Evolutionary conservation across 2,329 filamentous ascomycete genomes (phyloP).

Genomic region (Xylariaceae sp.): DNA sequence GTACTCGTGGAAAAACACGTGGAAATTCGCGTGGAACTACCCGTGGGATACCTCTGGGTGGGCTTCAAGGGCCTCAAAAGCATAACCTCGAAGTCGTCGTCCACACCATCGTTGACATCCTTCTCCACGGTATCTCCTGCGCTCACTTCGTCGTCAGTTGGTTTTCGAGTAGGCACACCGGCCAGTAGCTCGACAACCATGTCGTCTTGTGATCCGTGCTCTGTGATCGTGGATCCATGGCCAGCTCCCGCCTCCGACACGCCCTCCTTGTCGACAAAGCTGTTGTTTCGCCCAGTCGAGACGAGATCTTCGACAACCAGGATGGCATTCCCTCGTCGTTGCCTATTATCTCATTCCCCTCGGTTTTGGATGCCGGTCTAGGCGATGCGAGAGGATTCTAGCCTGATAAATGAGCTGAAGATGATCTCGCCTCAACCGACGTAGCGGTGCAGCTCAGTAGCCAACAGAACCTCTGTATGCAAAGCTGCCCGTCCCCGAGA

Average conservation of each 20-base stretch:
- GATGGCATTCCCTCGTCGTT: constrained; percentile 28
- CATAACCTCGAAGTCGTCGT: too few species aligned
- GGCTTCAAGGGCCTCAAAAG: constrained; percentile 43
- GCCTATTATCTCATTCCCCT: neutral
- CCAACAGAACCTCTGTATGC: constrained; percentile 45
- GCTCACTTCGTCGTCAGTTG: too few species aligned
- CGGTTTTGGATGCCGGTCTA: constrained; percentile 11
- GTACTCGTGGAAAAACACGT: too few species aligned
- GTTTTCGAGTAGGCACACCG: too few species aligned
- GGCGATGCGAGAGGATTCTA: constrained; percentile 33
- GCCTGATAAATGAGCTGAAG: constrained; percentile 40
- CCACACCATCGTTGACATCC: too few species aligned
- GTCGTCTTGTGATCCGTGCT: too few species aligned
- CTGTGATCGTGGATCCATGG: too few species aligned
- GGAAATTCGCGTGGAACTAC: too few species aligned
- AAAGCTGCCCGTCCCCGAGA: constrained; percentile 45
- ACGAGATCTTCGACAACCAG: constrained; percentile 37
- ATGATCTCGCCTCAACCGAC: constrained; percentile 36
- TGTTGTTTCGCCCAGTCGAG: constrained; percentile 41
- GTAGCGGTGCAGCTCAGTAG: constrained; percentile 38
- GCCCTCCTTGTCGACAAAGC: constrained; percentile 29
- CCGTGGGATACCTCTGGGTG: too few species aligned
- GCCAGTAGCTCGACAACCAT: constrained; percentile 33
- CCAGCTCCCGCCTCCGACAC: too few species aligned
- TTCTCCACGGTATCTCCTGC: too few species aligned